phyloP scores from a whole-genome alignment of 768 basidiomycete species.

The Russula vinacea region DNA sequence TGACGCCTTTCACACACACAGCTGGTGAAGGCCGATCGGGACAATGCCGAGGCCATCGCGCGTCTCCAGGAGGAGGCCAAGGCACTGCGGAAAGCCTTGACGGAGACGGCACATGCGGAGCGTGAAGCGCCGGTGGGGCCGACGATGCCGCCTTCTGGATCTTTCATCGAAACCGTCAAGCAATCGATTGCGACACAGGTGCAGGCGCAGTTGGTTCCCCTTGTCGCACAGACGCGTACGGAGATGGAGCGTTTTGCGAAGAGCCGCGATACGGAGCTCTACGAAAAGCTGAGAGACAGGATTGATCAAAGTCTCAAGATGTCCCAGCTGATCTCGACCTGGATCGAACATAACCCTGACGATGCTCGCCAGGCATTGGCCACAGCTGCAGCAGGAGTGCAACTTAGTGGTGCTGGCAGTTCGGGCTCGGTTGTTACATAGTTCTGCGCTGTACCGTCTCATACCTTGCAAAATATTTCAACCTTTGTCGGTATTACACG shows the following conservation, averaged over 20 bases:
- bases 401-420: neutral
- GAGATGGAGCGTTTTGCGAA: slow-evolving; percentile 14
- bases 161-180: slow-evolving; percentile 17
- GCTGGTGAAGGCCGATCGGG: slow-evolving; percentile 22
- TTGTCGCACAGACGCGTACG: slow-evolving; percentile 10
- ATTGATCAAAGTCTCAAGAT: slow-evolving; percentile 15
- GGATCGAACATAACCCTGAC: slow-evolving; percentile 21
- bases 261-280: slow-evolving; percentile 18
- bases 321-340: slow-evolving; percentile 20
- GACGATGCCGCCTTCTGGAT: slow-evolving; percentile 1
- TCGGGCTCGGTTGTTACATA: slow-evolving; percentile 3
- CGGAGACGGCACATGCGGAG: slow-evolving; percentile 14
- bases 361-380: slow-evolving; percentile 10
- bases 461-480: no score
- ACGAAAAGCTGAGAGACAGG: slow-evolving; percentile 23
- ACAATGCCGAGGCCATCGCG: slow-evolving; percentile 16
- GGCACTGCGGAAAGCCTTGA: slow-evolving; percentile 8
- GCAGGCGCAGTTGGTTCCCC: slow-evolving; percentile 15
- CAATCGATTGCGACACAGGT: slow-evolving; percentile 8
- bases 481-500: neutral
- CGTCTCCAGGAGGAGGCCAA: slow-evolving; percentile 17
- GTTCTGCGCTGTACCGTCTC: neutral
- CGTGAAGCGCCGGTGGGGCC: neutral
- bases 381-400: neutral
- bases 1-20: no score